Base-by-base conservation (phyloP, 2,329 filamentous ascomycete genomes). In the Rutstroemia sydowiana region DNA sequence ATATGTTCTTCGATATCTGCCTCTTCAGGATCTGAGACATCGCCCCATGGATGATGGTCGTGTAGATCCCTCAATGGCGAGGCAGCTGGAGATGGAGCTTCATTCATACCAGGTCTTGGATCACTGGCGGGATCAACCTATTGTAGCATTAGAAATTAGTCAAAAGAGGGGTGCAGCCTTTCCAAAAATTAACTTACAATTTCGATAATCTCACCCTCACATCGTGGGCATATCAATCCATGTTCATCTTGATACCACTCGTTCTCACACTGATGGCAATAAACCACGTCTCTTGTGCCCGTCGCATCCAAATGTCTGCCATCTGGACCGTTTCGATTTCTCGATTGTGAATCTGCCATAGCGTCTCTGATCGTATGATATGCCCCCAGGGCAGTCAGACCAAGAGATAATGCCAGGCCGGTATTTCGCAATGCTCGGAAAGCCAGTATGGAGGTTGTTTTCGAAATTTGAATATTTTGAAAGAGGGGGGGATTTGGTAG, bases 241-340 rank as follows among this genome's bases (percentile, higher is more conserved):
- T 78, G 75, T 57, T 86, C 78, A 54, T 88, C 80, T 54, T 81
- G 75, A 63, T 85, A 88, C 89, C 90, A 97, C 67, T 95, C 85
- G 57, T 86, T 72, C 48, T 77, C 68, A 71, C 93, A 97, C 55
- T 77, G 72, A 69, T 97, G 89, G 69, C 93, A 98, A 68, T 79
- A 95, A 50, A 96, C 84, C 58, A 92, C 80, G 65, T 95, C 87
- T 57, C 81, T 75, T 56, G 70, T 71, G 5, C 67, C 62, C 20
- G 68, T 70, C 57, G 75, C 74, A 65, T 79, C 75, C 52, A 82
- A 73, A 61, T 74, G 75, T 41, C 61, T 53, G 62, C 40, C 61
- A 51, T 64, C 55, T 44, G 13, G 23, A 44, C 20, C 53, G 14
- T 5, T 45, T 21, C 31, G 18, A 40, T 21, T 40, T 39, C 42